phyloP scores from a whole-genome alignment of 805 yeast species.

The Kodamaea nitidulidarum region DNA sequence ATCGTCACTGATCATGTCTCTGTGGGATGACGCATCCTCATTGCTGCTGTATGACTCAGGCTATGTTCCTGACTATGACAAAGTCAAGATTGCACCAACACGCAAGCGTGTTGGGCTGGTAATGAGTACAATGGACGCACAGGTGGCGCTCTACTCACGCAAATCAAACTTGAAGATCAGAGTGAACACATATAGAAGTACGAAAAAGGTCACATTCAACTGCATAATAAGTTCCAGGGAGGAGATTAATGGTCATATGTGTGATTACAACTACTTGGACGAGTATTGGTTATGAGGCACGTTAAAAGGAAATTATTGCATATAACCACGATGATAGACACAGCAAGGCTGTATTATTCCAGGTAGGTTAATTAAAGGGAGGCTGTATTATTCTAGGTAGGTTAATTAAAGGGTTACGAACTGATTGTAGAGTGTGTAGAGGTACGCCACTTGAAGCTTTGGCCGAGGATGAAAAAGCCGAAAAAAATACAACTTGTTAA shows the following conservation, averaged over 20 bases:
- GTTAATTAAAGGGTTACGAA: too few species aligned
- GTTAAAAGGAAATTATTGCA: too few species aligned
- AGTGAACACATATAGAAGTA: conserved; percentile 10
- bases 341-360: not conserved
- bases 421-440: too few species aligned
- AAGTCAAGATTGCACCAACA: conserved; percentile 1
- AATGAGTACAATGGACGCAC: not conserved
- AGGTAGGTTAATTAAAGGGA: not conserved
- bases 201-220: conserved; percentile 38
- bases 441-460: too few species aligned
- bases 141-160: conserved; percentile 4
- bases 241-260: conserved; percentile 39
- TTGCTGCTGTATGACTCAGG: conserved; percentile 15
- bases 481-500: too few species aligned
- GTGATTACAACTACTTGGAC: conserved; percentile 43
- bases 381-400: not conserved
- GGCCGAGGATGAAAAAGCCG: too few species aligned
- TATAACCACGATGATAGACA: too few species aligned
- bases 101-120: not conserved
- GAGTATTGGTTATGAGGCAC: conserved; percentile 29
- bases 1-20: conserved; percentile 1
- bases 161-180: conserved; percentile 6
- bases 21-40: conserved; percentile 12
- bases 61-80: conserved; percentile 13
- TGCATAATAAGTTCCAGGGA: conserved; percentile 43